These are phyloP conservation scores for Aspergillus carlsbadensis DNA, from an alignment of 495 filamentous ascomycete genomes.

Conservation along the genomic window DNA sequence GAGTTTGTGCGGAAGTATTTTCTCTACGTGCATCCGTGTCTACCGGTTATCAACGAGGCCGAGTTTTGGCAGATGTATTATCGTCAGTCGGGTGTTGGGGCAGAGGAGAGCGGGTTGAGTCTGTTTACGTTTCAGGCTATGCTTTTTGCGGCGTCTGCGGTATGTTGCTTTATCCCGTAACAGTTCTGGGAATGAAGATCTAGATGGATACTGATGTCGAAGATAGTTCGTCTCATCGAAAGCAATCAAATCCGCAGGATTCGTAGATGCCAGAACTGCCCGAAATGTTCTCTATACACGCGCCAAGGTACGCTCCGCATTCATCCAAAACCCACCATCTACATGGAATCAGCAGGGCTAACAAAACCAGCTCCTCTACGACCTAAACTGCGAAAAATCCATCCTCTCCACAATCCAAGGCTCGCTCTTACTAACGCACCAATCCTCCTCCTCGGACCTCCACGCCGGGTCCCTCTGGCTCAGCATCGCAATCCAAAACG, in stretches of 20 bases:
- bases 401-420: background rate
- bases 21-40: conserved; percentile 11
- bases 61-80: conserved; percentile 9
- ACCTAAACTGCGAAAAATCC: conserved; percentile 4
- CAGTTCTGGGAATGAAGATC: too few relatives aligned
- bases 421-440: conserved; percentile 1
- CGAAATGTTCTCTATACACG: conserved; percentile 1
- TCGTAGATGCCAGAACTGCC: background rate
- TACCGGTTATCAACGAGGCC: conserved; percentile 6
- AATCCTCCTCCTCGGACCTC: conserved; percentile 1
- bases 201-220: too few relatives aligned
- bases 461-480: conserved; percentile 6
- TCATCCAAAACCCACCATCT: too few relatives aligned
- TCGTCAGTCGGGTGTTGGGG: background rate
- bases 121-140: conserved; percentile 9
- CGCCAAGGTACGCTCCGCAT: conserved; percentile 5
- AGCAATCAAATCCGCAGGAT: conserved; percentile 1
- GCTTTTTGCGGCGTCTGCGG: conserved; percentile 5
- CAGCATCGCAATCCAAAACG: conserved; percentile 8
- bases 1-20: conserved; percentile 10
- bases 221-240: conserved; percentile 3
- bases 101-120: background rate
- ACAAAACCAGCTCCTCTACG: background rate
- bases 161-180: background rate
- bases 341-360: too few relatives aligned